These are phyloP conservation scores for Penicillium ochrochloron DNA, from an alignment of 495 filamentous ascomycete genomes.

Conservation along the genomic window DNA sequence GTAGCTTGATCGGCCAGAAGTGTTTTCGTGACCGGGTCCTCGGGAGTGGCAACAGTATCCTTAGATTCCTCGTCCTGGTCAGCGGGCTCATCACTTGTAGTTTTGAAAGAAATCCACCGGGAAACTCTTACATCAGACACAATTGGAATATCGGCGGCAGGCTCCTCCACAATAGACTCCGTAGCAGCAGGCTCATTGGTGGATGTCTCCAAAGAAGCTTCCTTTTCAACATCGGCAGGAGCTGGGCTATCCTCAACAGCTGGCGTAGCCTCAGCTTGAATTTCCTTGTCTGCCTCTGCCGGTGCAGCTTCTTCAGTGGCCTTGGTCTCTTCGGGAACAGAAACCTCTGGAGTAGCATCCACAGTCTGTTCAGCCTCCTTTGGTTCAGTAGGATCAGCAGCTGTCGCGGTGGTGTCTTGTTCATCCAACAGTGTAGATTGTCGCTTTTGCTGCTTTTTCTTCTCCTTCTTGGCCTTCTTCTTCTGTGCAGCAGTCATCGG, in stretches of 20 bases:
- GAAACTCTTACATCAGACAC: background rate
- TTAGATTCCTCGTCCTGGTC: conserved; percentile 6
- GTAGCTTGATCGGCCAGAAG: background rate
- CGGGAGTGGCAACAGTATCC: background rate
- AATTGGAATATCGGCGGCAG: background rate
- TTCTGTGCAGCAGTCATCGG: conserved; percentile 33
- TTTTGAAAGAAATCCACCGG: background rate
- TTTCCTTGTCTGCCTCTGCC: background rate
- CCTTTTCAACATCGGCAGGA: conserved; percentile 2
- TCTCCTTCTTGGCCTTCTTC: conserved; percentile 50
- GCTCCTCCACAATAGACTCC: conserved; percentile 1
- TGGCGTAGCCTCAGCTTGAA: conserved; percentile 11
- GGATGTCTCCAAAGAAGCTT: background rate
- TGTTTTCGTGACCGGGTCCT: background rate
- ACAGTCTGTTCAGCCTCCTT: conserved; percentile 1
- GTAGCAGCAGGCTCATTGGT: background rate
- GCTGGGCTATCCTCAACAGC: conserved; percentile 6
- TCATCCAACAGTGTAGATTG: conserved; percentile 20
- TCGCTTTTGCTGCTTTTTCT: conserved; percentile 36
- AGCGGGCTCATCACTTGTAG: background rate
- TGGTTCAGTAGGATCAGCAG: conserved; percentile 26
- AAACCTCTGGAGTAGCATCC: conserved; percentile 5
- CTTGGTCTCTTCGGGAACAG: conserved; percentile 3
- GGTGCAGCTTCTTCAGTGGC: background rate
- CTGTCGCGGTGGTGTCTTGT: conserved; percentile 10